Evolutionary conservation across 2,329 filamentous ascomycete species (phyloP).

Genomic region (Fusarium avenaceum): DNA sequence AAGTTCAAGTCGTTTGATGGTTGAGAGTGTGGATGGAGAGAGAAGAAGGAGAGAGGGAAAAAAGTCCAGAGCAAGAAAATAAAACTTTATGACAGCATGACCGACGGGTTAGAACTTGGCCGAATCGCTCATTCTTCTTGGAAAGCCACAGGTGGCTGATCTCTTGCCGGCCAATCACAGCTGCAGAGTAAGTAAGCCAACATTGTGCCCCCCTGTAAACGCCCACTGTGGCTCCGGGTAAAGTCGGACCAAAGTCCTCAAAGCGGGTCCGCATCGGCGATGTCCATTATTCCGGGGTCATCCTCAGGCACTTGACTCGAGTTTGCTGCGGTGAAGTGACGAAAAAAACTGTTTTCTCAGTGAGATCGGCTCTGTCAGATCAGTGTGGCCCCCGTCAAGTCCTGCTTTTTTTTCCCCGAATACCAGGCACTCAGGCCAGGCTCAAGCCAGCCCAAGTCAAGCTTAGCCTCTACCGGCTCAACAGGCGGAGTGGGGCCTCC

Average conservation of each 20-base stretch:
- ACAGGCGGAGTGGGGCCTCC: constrained; percentile 39
- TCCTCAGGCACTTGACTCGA: constrained; percentile 11
- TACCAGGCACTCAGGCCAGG: neutral
- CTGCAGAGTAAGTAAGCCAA: constrained; percentile 27
- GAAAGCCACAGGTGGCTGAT: constrained; percentile 43
- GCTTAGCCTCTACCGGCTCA: constrained; percentile 14
- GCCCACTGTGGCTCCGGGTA: constrained; percentile 50
- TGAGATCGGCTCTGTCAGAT: neutral
- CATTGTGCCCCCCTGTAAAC: constrained; percentile 20
- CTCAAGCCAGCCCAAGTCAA: constrained; percentile 3
- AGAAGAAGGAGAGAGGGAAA: constrained; percentile 42
- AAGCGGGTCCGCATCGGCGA: constrained; percentile 24
- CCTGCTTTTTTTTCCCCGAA: constrained; percentile 10
- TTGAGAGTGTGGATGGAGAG: constrained; percentile 36
- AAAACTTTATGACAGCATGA: constrained; percentile 61
- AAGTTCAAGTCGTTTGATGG: constrained; percentile 24
- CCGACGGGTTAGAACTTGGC: constrained; percentile 27
- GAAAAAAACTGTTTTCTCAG: constrained; percentile 17
- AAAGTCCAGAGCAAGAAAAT: constrained; percentile 45
- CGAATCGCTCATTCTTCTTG: constrained; percentile 27
- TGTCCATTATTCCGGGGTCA: constrained; percentile 49
- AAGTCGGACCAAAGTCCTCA: constrained; percentile 50
- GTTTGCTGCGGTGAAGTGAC: neutral
- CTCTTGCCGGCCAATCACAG: constrained; percentile 55
- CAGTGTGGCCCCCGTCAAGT: constrained; percentile 12